A percentile compares a stretch with the other conserved stretches of the same genome.
phyloP scores from a whole-genome alignment of 2,329 filamentous ascomycete genomes.

The Xylariaceae sp. region DNA sequence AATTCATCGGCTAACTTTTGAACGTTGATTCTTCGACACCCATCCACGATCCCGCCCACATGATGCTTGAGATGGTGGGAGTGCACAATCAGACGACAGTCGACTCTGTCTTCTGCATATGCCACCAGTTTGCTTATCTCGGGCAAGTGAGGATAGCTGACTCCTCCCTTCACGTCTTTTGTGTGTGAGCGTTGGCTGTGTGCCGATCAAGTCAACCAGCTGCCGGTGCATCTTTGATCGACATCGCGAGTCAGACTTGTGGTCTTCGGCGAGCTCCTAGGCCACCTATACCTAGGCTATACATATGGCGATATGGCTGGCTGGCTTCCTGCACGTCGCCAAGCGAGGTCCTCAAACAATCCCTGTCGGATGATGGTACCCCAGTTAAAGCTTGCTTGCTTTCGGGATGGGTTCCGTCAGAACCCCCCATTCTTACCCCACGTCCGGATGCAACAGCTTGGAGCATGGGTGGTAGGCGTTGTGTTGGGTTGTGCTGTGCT shows the following conservation, averaged over 20 bases:
- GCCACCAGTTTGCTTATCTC: not conserved
- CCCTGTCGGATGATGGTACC: not conserved
- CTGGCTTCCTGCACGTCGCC: conserved; percentile 11
- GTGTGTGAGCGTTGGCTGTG: not conserved
- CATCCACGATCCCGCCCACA: not conserved
- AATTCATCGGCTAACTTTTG: not conserved
- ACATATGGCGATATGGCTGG: not conserved
- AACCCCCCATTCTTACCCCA: conserved; percentile 18
- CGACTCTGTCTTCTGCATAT: not conserved
- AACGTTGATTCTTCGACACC: not conserved
- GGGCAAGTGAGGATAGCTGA: not conserved
- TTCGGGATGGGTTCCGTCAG: not conserved
- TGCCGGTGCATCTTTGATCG: not conserved
- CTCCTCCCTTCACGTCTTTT: not conserved
- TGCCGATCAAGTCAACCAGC: not conserved
- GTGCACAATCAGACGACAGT: not conserved
- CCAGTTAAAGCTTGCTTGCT: not conserved
- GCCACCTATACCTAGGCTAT: too few relatives aligned
- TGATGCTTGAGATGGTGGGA: not conserved
- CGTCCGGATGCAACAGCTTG: conserved; percentile 10
- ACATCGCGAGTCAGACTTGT: not conserved
- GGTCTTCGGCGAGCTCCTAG: not conserved
- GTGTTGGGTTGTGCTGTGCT: too few relatives aligned
- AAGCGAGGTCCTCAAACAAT: conserved; percentile 2
- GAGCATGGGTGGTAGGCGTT: not conserved